A percentile compares a stretch with the other conserved stretches of the same genome.
Conservation (phyloP, 208 protist genomes). For the Crithidia fasciculata region DNA sequence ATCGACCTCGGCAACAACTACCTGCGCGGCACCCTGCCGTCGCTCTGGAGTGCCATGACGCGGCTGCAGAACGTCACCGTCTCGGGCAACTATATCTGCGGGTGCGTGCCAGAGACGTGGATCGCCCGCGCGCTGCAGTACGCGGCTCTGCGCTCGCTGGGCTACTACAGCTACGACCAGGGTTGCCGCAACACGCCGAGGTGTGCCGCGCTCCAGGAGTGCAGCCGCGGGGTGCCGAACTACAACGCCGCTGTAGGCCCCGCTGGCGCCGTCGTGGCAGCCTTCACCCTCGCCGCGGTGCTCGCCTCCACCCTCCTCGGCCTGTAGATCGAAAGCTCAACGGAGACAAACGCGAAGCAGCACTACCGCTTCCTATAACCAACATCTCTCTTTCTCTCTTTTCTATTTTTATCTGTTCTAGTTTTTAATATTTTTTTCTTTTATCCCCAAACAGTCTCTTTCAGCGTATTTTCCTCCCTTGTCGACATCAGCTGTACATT, state of each 20-base stretch:
- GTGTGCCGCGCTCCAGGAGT: conserved; percentile 11
- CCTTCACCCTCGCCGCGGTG: background rate
- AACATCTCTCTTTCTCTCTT: conserved; percentile 2
- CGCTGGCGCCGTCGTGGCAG: background rate
- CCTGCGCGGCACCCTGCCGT: conserved; percentile 20
- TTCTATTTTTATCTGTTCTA: background rate
- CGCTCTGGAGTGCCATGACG: conserved; percentile 11
- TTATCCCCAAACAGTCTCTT: background rate
- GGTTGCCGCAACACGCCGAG: conserved; percentile 8
- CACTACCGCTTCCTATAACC: too few species aligned
- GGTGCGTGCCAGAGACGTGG: conserved; percentile 21
- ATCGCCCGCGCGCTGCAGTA: conserved; percentile 5
- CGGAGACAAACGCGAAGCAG: background rate
- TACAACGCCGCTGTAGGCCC: conserved; percentile 12
- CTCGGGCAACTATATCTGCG: conserved; percentile 21
- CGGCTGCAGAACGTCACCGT: conserved; percentile 16
- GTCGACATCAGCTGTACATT: background rate
- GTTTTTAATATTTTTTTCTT: background rate
- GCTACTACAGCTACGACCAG: background rate
- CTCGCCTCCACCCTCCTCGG: background rate
- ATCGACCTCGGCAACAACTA: conserved; percentile 21
- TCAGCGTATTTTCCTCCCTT: background rate
- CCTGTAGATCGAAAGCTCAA: background rate
- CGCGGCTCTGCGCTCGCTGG: conserved; percentile 14
- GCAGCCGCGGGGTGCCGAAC: conserved; percentile 3